These are phyloP conservation scores for Potentilla sterilis DNA, from an alignment of 306 rosid species.

Conservation along the genomic window DNA sequence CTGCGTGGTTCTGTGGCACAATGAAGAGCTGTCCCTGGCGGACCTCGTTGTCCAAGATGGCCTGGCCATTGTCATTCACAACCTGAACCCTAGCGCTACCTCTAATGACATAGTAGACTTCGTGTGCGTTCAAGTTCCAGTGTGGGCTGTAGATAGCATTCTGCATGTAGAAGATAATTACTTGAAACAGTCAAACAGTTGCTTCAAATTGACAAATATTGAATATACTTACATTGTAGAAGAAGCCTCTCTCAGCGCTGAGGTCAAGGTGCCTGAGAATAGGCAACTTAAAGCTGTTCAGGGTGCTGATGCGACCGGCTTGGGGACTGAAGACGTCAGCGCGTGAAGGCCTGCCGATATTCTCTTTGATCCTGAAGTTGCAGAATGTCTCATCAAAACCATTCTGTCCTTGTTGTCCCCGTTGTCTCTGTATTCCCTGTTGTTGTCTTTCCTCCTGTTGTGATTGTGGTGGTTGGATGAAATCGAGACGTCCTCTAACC, in stretches of 20 bases:
- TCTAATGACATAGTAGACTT: slow-evolving; percentile 33
- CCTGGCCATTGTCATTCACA: slow-evolving; percentile 47
- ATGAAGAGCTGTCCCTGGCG: slow-evolving; percentile 38
- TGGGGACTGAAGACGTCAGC: slow-evolving; percentile 31
- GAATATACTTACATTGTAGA: slow-evolving; percentile 22
- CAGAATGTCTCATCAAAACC: slow-evolving; percentile 34
- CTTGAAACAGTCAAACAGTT: neutral
- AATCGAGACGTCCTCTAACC: slow-evolving; percentile 32
- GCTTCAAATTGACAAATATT: neutral
- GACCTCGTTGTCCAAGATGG: slow-evolving; percentile 37
- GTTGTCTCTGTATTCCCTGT: neutral
- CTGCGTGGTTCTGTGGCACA: slow-evolving; percentile 59
- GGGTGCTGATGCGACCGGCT: slow-evolving; percentile 29
- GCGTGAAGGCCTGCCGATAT: slow-evolving; percentile 22
- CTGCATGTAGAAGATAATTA: slow-evolving; percentile 22
- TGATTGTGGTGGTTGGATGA: slow-evolving; percentile 39
- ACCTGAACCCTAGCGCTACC: slow-evolving; percentile 53
- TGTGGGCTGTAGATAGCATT: slow-evolving; percentile 57
- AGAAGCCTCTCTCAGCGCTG: slow-evolving; percentile 33
- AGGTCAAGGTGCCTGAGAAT: slow-evolving; percentile 23
- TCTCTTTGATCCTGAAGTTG: slow-evolving; percentile 21
- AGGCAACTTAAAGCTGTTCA: slow-evolving; percentile 32
- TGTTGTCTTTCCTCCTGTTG: neutral
- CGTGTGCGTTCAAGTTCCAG: slow-evolving; percentile 60
- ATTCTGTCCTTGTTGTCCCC: slow-evolving; percentile 10